phyloP scores from a whole-genome alignment of 805 yeast species.

The Spathaspora hagerdaliae region DNA sequence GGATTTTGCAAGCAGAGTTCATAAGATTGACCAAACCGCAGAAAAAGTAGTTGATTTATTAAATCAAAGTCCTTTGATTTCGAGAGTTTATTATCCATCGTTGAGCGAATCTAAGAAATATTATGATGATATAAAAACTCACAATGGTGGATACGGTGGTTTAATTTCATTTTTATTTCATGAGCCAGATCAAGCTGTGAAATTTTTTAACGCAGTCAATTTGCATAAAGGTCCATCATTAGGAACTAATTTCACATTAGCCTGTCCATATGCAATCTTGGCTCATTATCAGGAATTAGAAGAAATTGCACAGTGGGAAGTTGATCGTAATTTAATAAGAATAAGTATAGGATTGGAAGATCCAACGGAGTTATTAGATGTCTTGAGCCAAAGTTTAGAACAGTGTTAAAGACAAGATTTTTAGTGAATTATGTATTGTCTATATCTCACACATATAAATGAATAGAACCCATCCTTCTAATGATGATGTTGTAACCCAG shows the following conservation, averaged over 20 bases:
- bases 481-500: slow-evolving; percentile 8
- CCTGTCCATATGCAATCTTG: slow-evolving; percentile 84
- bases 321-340: slow-evolving; percentile 72
- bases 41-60: slow-evolving; percentile 52
- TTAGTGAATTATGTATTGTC: background rate
- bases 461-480: background rate
- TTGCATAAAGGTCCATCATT: slow-evolving; percentile 86
- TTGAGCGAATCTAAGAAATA: slow-evolving; percentile 49
- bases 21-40: slow-evolving; percentile 54
- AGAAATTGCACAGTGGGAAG: slow-evolving; percentile 77
- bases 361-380: slow-evolving; percentile 47
- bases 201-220: slow-evolving; percentile 67
- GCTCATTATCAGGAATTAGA: slow-evolving; percentile 84
- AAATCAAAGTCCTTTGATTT: slow-evolving; percentile 47
- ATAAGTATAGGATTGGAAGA: slow-evolving; percentile 86
- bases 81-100: slow-evolving; percentile 70
- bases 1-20: slow-evolving; percentile 69
- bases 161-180: slow-evolving; percentile 70
- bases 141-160: slow-evolving; percentile 86
- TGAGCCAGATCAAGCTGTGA: slow-evolving; percentile 57
- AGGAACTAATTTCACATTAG: slow-evolving; percentile 85
- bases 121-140: slow-evolving; percentile 68
- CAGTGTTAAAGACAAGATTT: background rate
- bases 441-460: background rate
- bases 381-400: slow-evolving; percentile 51